Conservation (phyloP, 2,329 filamentous ascomycete genomes). For the Colletotrichum tanaceti region DNA sequence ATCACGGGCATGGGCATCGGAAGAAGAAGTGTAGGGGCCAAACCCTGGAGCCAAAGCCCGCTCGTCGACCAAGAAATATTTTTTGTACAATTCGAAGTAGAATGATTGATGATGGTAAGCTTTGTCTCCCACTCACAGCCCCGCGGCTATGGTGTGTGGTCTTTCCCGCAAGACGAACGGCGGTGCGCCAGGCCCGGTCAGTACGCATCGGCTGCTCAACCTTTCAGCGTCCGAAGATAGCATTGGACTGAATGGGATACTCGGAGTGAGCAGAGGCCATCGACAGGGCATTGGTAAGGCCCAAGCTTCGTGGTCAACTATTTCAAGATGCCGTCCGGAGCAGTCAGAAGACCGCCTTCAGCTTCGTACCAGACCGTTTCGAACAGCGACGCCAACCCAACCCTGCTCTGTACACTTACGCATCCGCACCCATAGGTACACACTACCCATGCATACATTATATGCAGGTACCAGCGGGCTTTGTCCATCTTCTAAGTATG, state of each 20-base stretch:
- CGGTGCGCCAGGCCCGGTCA: background rate
- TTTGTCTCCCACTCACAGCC: conserved; percentile 8
- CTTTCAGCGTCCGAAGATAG: background rate
- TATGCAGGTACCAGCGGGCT: conserved; percentile 22
- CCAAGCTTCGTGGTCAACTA: background rate
- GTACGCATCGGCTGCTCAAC: background rate
- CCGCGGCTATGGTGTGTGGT: background rate
- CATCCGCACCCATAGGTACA: background rate
- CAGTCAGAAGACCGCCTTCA: background rate
- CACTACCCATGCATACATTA: background rate
- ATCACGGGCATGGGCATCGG: conserved; percentile 23
- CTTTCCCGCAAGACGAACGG: background rate
- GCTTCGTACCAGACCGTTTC: conserved; percentile 2
- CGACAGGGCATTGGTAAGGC: background rate
- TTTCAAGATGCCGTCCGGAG: background rate
- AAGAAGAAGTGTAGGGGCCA: conserved; percentile 22
- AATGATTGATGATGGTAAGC: conserved; percentile 14
- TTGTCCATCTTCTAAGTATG: conserved; percentile 7
- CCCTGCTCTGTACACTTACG: background rate
- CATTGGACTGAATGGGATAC: background rate
- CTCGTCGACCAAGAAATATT: conserved; percentile 3
- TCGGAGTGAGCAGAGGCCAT: background rate
- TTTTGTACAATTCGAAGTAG: conserved; percentile 16
- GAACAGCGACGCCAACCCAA: conserved; percentile 1
- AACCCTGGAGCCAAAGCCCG: conserved; percentile 1